Evolutionary conservation across 345 rosid genomes (phyloP), one percentile per base, ranked within the genome.

Genomic region (Acer negundo): DNA sequence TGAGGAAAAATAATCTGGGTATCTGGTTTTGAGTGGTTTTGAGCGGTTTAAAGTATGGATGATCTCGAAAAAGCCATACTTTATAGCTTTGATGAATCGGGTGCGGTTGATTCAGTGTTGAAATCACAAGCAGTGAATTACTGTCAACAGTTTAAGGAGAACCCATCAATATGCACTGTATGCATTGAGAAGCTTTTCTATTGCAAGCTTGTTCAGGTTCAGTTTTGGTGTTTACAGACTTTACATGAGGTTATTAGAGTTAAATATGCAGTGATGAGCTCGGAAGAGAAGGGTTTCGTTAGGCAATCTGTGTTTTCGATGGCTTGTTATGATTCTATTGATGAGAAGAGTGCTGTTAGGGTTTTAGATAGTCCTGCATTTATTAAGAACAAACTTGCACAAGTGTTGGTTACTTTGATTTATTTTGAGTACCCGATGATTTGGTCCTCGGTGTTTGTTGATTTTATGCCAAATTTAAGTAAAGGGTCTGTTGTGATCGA

Each of bases 171-270:
- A 10, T 89, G 90, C 66, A 80, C 89, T 44, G 77, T 90, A 20
- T 93, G 97, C 73, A 80, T 96, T 13, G 95, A 93, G 81, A 96
- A 91, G 83, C 80, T 96, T 72, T 80, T 87, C 62, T 82, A 85
- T 75, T 96, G 86, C 81, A 85, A 76, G 67, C 84, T 89, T 31
- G 88, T 83, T 20, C 92, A 91, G 77, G 97, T 95, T 69, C 98
- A 91, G 91, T 96, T 96, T 83, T 96, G 99, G 99, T 92, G 97
- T 67, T 83, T 96, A 67, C 99, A 96, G 86, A 88, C 95, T 76
- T 75, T 93, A 38, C 91, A 91, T 13, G 98, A 96, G 51, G 93
- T 92, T 15, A 77, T 92, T 31, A 84, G 82, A 66, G 90, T 80
- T 15, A 92, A 84, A 20, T 92, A 92, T 74, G 82, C 86, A 26